Evolutionary conservation across 495 filamentous ascomycete genomes (phyloP).

Genomic region (Aspergillus haitiensis): DNA sequence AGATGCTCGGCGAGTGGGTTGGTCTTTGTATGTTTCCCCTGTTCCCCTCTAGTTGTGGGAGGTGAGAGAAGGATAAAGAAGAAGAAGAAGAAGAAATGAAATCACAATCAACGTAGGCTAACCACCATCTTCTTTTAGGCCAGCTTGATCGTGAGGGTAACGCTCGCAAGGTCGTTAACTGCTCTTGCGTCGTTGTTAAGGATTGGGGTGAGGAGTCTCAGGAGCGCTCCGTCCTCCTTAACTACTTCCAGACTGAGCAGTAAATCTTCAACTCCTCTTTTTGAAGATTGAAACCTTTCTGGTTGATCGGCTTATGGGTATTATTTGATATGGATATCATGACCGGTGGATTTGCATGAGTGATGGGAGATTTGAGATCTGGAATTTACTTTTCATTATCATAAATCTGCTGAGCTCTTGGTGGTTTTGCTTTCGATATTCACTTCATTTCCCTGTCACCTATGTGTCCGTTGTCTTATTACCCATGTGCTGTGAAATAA

Average conservation of each 20-base stretch:
- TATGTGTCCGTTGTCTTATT: too few species aligned
- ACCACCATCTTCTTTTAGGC: conserved; percentile 52
- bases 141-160: conserved; percentile 98
- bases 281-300: conserved; percentile 13
- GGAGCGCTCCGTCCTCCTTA: conserved; percentile 95
- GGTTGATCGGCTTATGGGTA: conserved; percentile 2
- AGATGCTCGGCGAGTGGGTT: conserved; percentile 99
- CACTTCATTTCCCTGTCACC: too few species aligned
- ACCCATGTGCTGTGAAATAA: too few species aligned
- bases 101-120: background rate
- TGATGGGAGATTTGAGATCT: too few species aligned
- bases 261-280: conserved; percentile 40
- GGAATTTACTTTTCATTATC: too few species aligned
- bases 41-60: conserved; percentile 13
- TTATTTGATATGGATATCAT: background rate
- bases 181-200: conserved; percentile 98
- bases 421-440: too few species aligned
- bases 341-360: too few species aligned
- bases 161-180: conserved; percentile 99
- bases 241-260: conserved; percentile 97
- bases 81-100: too few species aligned
- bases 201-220: conserved; percentile 99
- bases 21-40: conserved; percentile 81
- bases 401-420: too few species aligned
- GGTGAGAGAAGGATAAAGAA: too few species aligned